Evolutionary conservation across 805 yeast genomes (phyloP), one percentile per base, ranked within the genome.

Genomic region (Candida xyloterini): DNA sequence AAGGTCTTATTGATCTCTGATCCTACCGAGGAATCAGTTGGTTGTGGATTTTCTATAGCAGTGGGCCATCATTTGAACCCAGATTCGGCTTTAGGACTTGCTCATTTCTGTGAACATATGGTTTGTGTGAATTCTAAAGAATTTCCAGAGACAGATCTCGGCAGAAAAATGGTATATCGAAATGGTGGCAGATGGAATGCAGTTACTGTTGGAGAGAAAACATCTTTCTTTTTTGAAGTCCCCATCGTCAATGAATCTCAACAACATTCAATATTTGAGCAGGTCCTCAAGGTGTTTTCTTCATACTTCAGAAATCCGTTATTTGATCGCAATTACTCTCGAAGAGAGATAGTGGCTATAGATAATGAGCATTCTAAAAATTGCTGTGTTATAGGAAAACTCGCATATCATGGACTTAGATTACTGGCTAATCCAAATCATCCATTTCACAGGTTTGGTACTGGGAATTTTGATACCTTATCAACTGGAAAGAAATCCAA

Each of bases 101-200:
- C 98, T 0, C 99, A 91, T 65, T 73, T 87, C 42, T 83, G 95
- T 52, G 96, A 88, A 55, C 96, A 88, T 58, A 68, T 84, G 71
- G 40, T 80, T 2, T 62, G 76, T 24, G 67, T 71, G 40, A 84
- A 82, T 3, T 75, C 84, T 0, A 76, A 72, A 50, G 61, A 68
- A 35, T 80, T 58, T 46, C 81, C 84, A 1, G 55, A 62, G 14
- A 68, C 76, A 1, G 70, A 67, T 27, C 51, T 53, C 18, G 76
- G 76, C 44, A 71, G 71, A 34, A 70, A 70, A 21, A 38, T 59
- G 5, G 51, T 82, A 1, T 49, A 67, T 0, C 56, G 67, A 21
- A 57, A 68, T 26, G 81, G 83, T 14, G 93, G 93, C 1, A 48
- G 63, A 1, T 60, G 71, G 36, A 84, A 83, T 59, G 95, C 93